phyloP scores from a whole-genome alignment of 352 stramenopile species.

The Phytophthora pinifolia region DNA sequence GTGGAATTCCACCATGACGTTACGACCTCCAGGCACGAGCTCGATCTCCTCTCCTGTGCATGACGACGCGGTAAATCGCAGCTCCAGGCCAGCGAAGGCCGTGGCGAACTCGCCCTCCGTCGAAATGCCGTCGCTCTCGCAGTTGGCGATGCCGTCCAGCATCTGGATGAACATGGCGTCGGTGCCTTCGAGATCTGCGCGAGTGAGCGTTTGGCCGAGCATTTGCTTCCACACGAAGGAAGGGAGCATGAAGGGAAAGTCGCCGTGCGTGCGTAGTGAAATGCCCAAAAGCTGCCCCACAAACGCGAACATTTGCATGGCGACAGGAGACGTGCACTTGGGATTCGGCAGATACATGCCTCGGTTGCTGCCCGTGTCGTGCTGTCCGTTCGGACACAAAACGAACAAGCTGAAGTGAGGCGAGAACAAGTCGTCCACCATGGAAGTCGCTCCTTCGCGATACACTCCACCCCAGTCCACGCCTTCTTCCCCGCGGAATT shows the following conservation, averaged over 20 bases:
- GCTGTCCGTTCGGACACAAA: conserved; percentile 84
- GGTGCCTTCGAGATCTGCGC: conserved; percentile 85
- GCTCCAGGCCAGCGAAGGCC: conserved; percentile 75
- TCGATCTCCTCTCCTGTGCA: conserved; percentile 85
- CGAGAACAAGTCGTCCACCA: conserved; percentile 90
- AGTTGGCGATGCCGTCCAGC: conserved; percentile 84
- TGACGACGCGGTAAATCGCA: conserved; percentile 82
- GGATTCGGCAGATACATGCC: conserved; percentile 89
- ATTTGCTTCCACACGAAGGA: conserved; percentile 94
- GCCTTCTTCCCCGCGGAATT: conserved; percentile 88
- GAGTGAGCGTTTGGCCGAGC: conserved; percentile 72
- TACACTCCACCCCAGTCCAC: conserved; percentile 91
- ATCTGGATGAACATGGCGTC: conserved; percentile 91
- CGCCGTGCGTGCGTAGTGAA: conserved; percentile 90
- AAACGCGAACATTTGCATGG: conserved; percentile 94
- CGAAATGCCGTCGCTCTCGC: conserved; percentile 79
- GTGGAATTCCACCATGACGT: conserved; percentile 71
- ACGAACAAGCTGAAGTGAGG: conserved; percentile 85
- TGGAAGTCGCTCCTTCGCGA: conserved; percentile 85
- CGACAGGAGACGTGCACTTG: conserved; percentile 85
- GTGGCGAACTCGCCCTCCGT: conserved; percentile 77
- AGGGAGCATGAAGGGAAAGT: conserved; percentile 92
- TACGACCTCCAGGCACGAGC: conserved; percentile 71
- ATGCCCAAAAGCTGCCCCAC: conserved; percentile 94
- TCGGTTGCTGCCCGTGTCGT: conserved; percentile 84